These are phyloP conservation scores for Didymella arachidicola DNA, from an alignment of 2,329 filamentous ascomycete species.

Conservation along the genomic window DNA sequence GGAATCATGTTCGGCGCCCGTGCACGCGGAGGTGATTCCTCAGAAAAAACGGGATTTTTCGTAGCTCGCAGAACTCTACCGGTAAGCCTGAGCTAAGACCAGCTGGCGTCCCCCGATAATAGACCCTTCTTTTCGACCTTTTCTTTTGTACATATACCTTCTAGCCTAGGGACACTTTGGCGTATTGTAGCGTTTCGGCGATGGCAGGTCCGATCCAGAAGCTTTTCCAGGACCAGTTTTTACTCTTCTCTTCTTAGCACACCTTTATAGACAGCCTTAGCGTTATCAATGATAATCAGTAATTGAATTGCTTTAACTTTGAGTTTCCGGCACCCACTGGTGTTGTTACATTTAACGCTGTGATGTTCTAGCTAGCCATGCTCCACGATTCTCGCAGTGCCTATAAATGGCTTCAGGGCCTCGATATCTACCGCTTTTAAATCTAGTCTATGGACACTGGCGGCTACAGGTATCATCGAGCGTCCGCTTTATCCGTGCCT, in stretches of 20 bases:
- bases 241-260: slow-evolving; percentile 18
- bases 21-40: too few species aligned
- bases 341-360: background rate
- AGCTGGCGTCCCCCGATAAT: background rate
- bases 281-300: slow-evolving; percentile 4
- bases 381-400: background rate
- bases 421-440: background rate
- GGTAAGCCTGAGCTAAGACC: background rate
- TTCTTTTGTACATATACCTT: background rate
- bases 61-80: background rate
- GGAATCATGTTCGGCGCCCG: too few species aligned
- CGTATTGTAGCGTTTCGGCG: background rate
- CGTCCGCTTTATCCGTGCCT: background rate
- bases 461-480: background rate
- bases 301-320: background rate
- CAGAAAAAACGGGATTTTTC: too few species aligned
- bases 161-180: background rate
- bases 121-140: background rate
- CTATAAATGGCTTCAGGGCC: background rate
- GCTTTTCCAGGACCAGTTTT: background rate
- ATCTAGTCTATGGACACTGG: background rate
- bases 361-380: background rate
- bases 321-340: background rate
- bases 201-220: background rate
- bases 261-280: slow-evolving; percentile 7